Percentiles rank a stretch among this genome's conserved stretches.
phyloP scores from a whole-genome alignment of 1,284 basidiomycete species.

The Ustilago xerochloae region DNA sequence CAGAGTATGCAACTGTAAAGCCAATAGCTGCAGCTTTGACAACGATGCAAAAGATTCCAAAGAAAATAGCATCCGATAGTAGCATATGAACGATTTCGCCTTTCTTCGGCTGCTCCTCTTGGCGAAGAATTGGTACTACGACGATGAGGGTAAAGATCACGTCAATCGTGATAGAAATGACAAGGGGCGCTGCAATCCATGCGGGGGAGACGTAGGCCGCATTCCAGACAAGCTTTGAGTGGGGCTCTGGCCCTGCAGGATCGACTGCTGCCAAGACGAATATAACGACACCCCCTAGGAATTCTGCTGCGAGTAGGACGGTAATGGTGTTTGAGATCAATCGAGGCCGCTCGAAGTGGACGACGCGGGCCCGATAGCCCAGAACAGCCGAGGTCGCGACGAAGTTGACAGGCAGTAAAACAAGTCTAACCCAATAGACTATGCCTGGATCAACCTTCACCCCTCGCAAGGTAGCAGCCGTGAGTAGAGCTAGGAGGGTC shows the following conservation, averaged over 20 bases:
- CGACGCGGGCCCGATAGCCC: conserved; percentile 20
- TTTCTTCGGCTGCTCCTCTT: background rate
- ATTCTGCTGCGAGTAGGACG: conserved; percentile 2
- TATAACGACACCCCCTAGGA: background rate
- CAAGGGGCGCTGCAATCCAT: conserved; percentile 13
- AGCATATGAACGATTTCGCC: conserved; percentile 31
- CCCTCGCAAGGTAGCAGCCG: background rate
- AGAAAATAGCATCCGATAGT: conserved; percentile 25
- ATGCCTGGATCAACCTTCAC: background rate
- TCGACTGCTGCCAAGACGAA: background rate
- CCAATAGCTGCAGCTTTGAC: conserved; percentile 18
- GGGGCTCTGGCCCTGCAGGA: background rate
- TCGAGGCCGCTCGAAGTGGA: conserved; percentile 19
- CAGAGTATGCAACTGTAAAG: background rate
- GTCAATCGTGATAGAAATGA: conserved; percentile 21
- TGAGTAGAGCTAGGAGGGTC: conserved; percentile 6
- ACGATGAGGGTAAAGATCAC: conserved; percentile 21
- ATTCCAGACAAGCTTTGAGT: background rate
- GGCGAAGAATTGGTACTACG: conserved; percentile 14
- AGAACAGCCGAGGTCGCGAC: conserved; percentile 33
- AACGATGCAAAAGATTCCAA: conserved; percentile 17
- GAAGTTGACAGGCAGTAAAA: conserved; percentile 15
- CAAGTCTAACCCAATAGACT: conserved; percentile 9
- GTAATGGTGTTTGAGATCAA: conserved; percentile 9
- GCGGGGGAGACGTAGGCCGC: conserved; percentile 8